phyloP scores from a whole-genome alignment of 129 eudicot species.

The Ambrosia trifida region DNA sequence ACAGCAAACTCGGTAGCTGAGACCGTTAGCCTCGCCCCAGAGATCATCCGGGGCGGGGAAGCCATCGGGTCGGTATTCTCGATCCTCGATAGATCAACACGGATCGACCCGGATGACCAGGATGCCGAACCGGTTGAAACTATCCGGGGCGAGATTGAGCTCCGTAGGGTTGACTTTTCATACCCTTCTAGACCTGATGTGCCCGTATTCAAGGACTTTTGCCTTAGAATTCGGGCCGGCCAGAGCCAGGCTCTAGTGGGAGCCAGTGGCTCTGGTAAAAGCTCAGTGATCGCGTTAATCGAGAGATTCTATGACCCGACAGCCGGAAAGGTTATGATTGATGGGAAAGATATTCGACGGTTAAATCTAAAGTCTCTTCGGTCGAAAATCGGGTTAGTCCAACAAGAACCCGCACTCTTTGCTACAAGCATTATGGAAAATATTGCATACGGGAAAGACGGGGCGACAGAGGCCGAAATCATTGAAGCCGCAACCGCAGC shows the following conservation, averaged over 20 bases:
- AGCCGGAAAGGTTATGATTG: conserved; percentile 88
- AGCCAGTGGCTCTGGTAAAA: conserved; percentile 97
- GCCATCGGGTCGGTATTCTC: conserved; percentile 91
- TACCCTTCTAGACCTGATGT: conserved; percentile 94
- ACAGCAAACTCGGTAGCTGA: conserved; percentile 96
- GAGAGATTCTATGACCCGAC: conserved; percentile 93
- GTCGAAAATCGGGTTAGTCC: conserved; percentile 80
- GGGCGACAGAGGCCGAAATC: conserved; percentile 89
- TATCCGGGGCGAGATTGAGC: conserved; percentile 85
- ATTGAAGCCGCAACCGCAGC: conserved; percentile 89
- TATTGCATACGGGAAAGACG: conserved; percentile 93
- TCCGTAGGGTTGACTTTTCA: conserved; percentile 85
- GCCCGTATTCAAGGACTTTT: conserved; percentile 68
- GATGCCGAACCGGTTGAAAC: conserved; percentile 77
- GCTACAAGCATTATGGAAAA: conserved; percentile 87
- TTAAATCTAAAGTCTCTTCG: conserved; percentile 71
- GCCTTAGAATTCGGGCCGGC: conserved; percentile 89
- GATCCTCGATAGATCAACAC: conserved; percentile 73
- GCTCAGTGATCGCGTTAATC: conserved; percentile 76
- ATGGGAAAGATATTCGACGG: conserved; percentile 87
- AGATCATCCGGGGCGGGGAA: conserved; percentile 90
- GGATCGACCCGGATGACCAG: conserved; percentile 80
- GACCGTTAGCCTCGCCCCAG: conserved; percentile 96
- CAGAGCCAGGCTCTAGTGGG: conserved; percentile 97
- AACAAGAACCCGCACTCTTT: conserved; percentile 91